phyloP scores from a whole-genome alignment of 1,284 basidiomycete genomes.

The Leccinum solheimii region DNA sequence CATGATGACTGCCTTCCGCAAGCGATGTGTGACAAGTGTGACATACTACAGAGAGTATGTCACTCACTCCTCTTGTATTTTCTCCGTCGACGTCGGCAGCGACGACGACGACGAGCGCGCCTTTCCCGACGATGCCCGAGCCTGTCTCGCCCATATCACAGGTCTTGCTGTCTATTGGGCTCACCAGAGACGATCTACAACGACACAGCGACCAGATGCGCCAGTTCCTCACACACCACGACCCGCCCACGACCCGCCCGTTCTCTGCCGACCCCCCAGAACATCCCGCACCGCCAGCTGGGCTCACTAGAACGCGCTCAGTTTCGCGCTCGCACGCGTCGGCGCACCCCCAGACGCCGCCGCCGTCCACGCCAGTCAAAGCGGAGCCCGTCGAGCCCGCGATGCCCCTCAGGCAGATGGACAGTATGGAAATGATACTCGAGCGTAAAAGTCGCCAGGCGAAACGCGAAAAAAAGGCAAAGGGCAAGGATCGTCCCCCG shows the following conservation, averaged over 20 bases:
- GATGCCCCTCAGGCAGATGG: slow-evolving; percentile 54
- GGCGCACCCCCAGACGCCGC: slow-evolving; percentile 32
- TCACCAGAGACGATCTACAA: slow-evolving; percentile 68
- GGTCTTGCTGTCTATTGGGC: slow-evolving; percentile 62
- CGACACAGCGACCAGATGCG: slow-evolving; percentile 72
- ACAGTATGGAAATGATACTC: slow-evolving; percentile 72
- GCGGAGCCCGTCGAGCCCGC: slow-evolving; percentile 52
- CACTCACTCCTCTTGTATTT: slow-evolving; percentile 7
- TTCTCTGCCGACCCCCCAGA: slow-evolving; percentile 40
- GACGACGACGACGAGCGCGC: slow-evolving; percentile 17
- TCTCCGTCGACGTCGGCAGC: slow-evolving; percentile 21
- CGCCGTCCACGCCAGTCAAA: slow-evolving; percentile 61
- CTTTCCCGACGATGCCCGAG: slow-evolving; percentile 23
- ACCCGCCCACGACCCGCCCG: slow-evolving; percentile 44
- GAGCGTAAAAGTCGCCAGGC: slow-evolving; percentile 61
- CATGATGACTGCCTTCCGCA: slow-evolving; percentile 49
- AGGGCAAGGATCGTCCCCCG: slow-evolving; percentile 45
- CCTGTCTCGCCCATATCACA: slow-evolving; percentile 58
- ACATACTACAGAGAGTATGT: background rate
- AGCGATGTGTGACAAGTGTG: slow-evolving; percentile 28
- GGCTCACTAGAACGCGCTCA: slow-evolving; percentile 50
- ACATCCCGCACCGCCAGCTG: slow-evolving; percentile 37
- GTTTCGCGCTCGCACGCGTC: slow-evolving; percentile 50
- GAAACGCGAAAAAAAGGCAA: slow-evolving; percentile 51
- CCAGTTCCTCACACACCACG: slow-evolving; percentile 62